These are phyloP conservation scores for Xylaria sp. DNA, from an alignment of 495 filamentous ascomycete genomes.

Conservation along the genomic window DNA sequence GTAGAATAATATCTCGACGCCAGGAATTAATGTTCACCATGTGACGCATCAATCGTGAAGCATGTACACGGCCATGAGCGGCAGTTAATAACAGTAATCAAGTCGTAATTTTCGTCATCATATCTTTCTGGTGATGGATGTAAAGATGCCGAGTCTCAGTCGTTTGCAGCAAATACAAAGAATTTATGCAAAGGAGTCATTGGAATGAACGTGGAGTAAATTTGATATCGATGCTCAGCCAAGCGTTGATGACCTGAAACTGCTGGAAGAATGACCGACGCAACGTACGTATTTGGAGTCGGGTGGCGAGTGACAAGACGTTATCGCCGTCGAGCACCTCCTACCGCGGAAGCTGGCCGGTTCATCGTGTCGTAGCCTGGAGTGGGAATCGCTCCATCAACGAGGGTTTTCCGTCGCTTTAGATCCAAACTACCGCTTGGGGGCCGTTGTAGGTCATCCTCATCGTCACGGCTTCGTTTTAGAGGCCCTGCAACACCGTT, in stretches of 20 bases:
- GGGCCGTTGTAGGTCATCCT: conserved; percentile 73
- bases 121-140: conserved; percentile 40
- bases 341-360: conserved; percentile 50
- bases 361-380: conserved; percentile 57
- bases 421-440: conserved; percentile 70
- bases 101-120: conserved; percentile 53
- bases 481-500: conserved; percentile 69
- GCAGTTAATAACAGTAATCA: conserved; percentile 48
- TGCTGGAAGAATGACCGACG: not conserved
- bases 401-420: conserved; percentile 86
- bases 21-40: conserved; percentile 44
- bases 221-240: not conserved
- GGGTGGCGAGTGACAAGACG: not conserved
- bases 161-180: conserved; percentile 47
- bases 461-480: conserved; percentile 85
- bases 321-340: conserved; percentile 43
- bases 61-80: conserved; percentile 41
- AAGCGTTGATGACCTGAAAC: not conserved
- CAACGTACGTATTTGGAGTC: not conserved
- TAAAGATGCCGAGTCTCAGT: conserved; percentile 41
- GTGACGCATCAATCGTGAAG: conserved; percentile 44
- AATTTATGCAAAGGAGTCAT: conserved; percentile 32
- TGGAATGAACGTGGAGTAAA: conserved; percentile 31
- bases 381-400: conserved; percentile 55
- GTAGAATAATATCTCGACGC: conserved; percentile 31